phyloP scores from a whole-genome alignment of 1,284 basidiomycete genomes.

The Grifola frondosa region DNA sequence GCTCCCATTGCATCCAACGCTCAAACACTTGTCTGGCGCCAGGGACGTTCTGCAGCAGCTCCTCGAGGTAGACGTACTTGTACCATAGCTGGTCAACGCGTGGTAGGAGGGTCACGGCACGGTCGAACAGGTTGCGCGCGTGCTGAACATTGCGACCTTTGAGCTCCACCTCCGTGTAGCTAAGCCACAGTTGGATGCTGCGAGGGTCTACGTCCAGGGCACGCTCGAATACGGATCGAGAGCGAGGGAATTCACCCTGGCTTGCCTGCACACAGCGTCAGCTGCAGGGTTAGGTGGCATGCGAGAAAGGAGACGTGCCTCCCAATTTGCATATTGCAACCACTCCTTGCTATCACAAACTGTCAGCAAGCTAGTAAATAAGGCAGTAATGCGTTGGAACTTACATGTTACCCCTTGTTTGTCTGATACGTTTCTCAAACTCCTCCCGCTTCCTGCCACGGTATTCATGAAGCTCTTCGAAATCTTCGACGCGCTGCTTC shows the following conservation, averaged over 20 bases:
- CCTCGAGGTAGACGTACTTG: conserved; percentile 98
- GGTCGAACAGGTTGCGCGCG: conserved; percentile 94
- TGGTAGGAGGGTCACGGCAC: conserved; percentile 93
- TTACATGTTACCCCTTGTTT: conserved; percentile 85
- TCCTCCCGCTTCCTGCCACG: conserved; percentile 93
- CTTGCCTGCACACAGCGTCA: conserved; percentile 67
- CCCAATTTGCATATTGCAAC: conserved; percentile 83
- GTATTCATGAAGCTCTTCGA: conserved; percentile 96
- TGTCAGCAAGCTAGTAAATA: conserved; percentile 8
- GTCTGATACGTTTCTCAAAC: conserved; percentile 93
- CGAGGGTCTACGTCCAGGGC: conserved; percentile 94
- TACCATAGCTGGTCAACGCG: conserved; percentile 97
- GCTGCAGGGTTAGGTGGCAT: conserved; percentile 1
- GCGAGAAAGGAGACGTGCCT: conserved; percentile 41
- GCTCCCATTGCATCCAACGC: conserved; percentile 99
- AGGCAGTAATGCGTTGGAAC: conserved; percentile 23
- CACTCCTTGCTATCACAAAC: conserved; percentile 65
- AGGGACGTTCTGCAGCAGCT: conserved; percentile 92
- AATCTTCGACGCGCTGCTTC: conserved; percentile 94
- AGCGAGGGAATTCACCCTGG: conserved; percentile 93
- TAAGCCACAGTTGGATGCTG: conserved; percentile 89
- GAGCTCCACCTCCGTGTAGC: conserved; percentile 98
- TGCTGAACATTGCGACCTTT: conserved; percentile 97
- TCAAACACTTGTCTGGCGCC: conserved; percentile 98
- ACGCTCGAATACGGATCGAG: conserved; percentile 94